Conservation (phyloP, 2,329 filamentous ascomycete species). For the Diaporthe citriasiana region DNA sequence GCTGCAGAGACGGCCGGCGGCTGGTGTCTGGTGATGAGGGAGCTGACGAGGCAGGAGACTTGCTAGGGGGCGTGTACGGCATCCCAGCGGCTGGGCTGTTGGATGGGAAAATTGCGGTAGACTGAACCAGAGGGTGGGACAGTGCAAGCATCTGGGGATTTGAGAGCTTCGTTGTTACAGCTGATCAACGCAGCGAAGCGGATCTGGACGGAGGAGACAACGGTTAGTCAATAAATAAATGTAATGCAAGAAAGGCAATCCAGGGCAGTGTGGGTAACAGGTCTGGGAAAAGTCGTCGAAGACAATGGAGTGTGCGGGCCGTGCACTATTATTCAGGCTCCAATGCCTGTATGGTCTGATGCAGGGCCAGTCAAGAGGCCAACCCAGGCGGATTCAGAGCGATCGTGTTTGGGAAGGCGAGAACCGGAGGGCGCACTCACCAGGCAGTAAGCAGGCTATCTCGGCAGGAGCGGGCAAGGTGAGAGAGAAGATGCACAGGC, state of each 20-base stretch:
- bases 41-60: conserved; percentile 73
- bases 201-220: conserved; percentile 10
- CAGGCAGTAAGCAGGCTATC: conserved; percentile 38
- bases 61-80: conserved; percentile 89
- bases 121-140: not conserved
- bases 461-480: conserved; percentile 35
- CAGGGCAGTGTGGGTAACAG: not conserved
- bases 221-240: conserved; percentile 22
- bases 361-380: not conserved
- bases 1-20: conserved; percentile 70
- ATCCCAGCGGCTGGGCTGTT: conserved; percentile 65
- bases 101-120: conserved; percentile 20
- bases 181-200: conserved; percentile 46
- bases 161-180: not conserved
- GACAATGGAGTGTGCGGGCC: not conserved
- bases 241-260: not conserved
- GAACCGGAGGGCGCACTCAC: conserved; percentile 35
- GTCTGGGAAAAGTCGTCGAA: not conserved
- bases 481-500: conserved; percentile 46
- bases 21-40: conserved; percentile 69
- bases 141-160: conserved; percentile 37
- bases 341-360: not conserved
- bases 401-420: not conserved
- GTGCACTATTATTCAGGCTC: not conserved
- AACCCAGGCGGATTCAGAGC: not conserved